Evolutionary conservation across 2,329 filamentous ascomycete species (phyloP).

Genomic region (Xylariaceae sp.): DNA sequence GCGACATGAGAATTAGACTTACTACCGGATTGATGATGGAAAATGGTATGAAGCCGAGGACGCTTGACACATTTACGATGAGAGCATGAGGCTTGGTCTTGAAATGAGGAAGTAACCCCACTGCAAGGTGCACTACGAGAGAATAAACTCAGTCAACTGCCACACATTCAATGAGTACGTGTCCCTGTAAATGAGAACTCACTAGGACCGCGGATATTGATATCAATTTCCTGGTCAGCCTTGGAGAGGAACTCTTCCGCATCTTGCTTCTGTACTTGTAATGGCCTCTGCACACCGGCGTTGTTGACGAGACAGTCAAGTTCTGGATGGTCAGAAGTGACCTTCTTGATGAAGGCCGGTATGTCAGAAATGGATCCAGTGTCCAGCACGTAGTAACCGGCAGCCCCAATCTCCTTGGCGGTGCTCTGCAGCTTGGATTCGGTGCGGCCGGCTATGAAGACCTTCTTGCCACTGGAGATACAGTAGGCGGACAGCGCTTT

Average conservation of each 20-base stretch:
- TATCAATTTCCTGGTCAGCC: conserved; percentile 56
- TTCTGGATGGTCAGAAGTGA: conserved; percentile 49
- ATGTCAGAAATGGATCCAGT: conserved; percentile 45
- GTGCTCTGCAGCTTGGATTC: conserved; percentile 50
- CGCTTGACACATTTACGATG: conserved; percentile 54
- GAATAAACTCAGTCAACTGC: too few relatives aligned
- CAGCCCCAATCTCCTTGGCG: conserved; percentile 42
- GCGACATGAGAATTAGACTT: background rate
- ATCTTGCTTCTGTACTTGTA: conserved; percentile 41
- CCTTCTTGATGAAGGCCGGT: conserved; percentile 40
- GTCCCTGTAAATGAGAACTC: too few relatives aligned
- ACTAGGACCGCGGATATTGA: conserved; percentile 53
- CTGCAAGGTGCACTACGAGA: conserved; percentile 47
- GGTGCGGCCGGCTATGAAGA: conserved; percentile 53
- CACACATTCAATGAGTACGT: too few relatives aligned
- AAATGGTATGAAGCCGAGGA: conserved; percentile 52
- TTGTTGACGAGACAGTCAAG: conserved; percentile 60
- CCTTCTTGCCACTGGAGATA: conserved; percentile 45
- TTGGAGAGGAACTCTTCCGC: conserved; percentile 44
- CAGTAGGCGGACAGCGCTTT: conserved; percentile 47
- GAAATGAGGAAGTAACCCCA: conserved; percentile 50
- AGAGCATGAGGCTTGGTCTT: conserved; percentile 38
- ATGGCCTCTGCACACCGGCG: conserved; percentile 54
- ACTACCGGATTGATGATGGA: conserved; percentile 49
- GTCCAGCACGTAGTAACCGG: conserved; percentile 52